These are phyloP conservation scores for Paratinospora sagittata DNA, from an alignment of 164 flowering plant species.

Conservation along the genomic window DNA sequence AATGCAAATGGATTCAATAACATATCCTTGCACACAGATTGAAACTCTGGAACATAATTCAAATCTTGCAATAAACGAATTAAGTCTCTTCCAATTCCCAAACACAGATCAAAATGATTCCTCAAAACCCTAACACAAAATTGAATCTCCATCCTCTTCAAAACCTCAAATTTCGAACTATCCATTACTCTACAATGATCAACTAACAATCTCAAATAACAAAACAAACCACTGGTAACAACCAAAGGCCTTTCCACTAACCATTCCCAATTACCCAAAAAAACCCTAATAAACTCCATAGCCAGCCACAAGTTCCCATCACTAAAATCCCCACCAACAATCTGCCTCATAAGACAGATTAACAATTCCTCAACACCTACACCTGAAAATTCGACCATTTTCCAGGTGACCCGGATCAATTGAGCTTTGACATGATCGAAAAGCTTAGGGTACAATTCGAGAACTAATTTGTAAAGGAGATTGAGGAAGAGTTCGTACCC, in stretches of 20 bases:
- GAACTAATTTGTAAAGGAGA: slow-evolving; percentile 36
- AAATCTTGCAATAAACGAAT: slow-evolving; percentile 64
- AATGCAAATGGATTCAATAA: slow-evolving; percentile 43
- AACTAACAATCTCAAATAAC: slow-evolving; percentile 54
- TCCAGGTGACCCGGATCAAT: slow-evolving; percentile 46
- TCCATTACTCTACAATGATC: slow-evolving; percentile 52
- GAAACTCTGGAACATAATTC: slow-evolving; percentile 63
- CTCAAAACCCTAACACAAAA: slow-evolving; percentile 69
- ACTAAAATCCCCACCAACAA: slow-evolving; percentile 68
- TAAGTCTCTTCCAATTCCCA: slow-evolving; percentile 78
- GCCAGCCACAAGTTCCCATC: slow-evolving; percentile 75
- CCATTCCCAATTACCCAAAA: slow-evolving; percentile 46
- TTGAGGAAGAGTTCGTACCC: slow-evolving; percentile 51
- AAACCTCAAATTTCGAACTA: slow-evolving; percentile 27
- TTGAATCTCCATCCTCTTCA: slow-evolving; percentile 54
- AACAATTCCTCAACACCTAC: slow-evolving; percentile 53
- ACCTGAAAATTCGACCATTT: slow-evolving; percentile 48
- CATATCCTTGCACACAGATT: slow-evolving; percentile 62
- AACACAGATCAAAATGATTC: slow-evolving; percentile 54
- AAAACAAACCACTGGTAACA: slow-evolving; percentile 48
- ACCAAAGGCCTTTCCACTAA: slow-evolving; percentile 44
- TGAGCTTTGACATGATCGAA: slow-evolving; percentile 39
- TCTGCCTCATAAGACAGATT: slow-evolving; percentile 60
- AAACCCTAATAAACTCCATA: slow-evolving; percentile 42
- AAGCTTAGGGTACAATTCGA: slow-evolving; percentile 48